Percentiles rank a stretch among this genome's conserved stretches.
Evolutionary conservation across 257 asterid species (phyloP).

Genomic region (Solanum piurae): DNA sequence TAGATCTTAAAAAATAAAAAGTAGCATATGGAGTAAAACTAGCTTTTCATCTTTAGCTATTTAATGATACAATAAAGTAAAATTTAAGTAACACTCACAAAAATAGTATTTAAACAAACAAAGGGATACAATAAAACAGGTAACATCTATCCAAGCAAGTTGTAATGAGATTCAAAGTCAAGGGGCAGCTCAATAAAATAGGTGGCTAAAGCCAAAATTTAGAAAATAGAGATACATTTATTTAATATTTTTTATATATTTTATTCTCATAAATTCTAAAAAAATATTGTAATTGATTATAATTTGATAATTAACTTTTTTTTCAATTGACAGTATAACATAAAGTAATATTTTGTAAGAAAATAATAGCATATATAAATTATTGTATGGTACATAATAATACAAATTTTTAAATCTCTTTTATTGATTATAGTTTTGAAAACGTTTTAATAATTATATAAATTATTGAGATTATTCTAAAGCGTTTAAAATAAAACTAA

Average conservation of each 20-base stretch:
- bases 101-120: too few relatives aligned
- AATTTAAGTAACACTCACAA: too few relatives aligned
- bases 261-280: background rate
- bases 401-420: background rate
- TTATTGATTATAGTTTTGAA: background rate
- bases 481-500: too few relatives aligned
- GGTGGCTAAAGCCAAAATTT: background rate
- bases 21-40: background rate
- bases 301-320: too few relatives aligned
- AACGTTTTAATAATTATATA: background rate
- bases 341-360: background rate
- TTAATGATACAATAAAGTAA: too few relatives aligned
- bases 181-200: background rate
- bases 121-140: too few relatives aligned
- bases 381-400: background rate
- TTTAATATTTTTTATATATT: too few relatives aligned
- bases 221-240: background rate
- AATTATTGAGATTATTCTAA: background rate
- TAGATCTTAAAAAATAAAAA: too few relatives aligned
- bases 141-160: too few relatives aligned
- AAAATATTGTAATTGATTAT: background rate
- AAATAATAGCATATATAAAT: background rate
- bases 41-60: background rate
- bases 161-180: too few relatives aligned
- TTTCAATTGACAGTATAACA: too few relatives aligned